These are phyloP conservation scores for Kluyveromyces aestuarii DNA, from an alignment of 805 yeast genomes.

Conservation along the genomic window DNA sequence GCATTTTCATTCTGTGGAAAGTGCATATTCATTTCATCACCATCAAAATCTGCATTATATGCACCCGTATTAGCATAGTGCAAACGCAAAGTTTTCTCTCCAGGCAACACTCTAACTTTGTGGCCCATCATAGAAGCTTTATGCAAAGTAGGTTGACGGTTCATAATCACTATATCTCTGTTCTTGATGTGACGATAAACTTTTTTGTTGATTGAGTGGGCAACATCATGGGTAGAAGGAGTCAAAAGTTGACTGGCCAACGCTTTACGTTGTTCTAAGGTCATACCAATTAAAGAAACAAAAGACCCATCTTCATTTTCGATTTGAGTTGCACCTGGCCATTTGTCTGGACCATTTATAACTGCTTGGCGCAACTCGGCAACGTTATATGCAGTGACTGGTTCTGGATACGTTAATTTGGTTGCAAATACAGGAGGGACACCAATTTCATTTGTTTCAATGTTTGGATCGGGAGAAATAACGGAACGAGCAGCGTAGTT, in stretches of 20 bases:
- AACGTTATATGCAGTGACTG: conserved; percentile 87
- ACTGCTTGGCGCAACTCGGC: conserved; percentile 90
- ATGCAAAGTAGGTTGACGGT: conserved; percentile 98
- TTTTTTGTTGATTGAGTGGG: conserved; percentile 71
- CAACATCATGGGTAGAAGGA: conserved; percentile 55
- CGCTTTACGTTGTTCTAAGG: conserved; percentile 88
- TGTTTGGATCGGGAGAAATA: conserved; percentile 96
- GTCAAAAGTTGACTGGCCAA: conserved; percentile 90
- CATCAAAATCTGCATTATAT: conserved; percentile 97
- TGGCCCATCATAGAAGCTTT: conserved; percentile 99
- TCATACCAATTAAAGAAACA: conserved; percentile 78
- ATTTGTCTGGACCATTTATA: conserved; percentile 91
- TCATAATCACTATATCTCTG: conserved; percentile 94
- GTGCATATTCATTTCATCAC: conserved; percentile 99
- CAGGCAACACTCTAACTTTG: conserved; percentile 91
- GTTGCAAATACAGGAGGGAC: conserved; percentile 98
- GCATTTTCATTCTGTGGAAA: conserved; percentile 98
- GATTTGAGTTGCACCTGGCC: conserved; percentile 98
- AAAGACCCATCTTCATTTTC: conserved; percentile 92
- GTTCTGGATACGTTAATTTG: conserved; percentile 95
- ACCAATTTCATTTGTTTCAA: conserved; percentile 97
- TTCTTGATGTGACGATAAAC: conserved; percentile 91
- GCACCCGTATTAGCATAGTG: conserved; percentile 99
- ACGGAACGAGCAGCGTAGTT: conserved; percentile 98
- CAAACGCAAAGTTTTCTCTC: conserved; percentile 90